Base-by-base conservation (phyloP, 2,329 filamentous ascomycete species). In the Nemania diffusa region DNA sequence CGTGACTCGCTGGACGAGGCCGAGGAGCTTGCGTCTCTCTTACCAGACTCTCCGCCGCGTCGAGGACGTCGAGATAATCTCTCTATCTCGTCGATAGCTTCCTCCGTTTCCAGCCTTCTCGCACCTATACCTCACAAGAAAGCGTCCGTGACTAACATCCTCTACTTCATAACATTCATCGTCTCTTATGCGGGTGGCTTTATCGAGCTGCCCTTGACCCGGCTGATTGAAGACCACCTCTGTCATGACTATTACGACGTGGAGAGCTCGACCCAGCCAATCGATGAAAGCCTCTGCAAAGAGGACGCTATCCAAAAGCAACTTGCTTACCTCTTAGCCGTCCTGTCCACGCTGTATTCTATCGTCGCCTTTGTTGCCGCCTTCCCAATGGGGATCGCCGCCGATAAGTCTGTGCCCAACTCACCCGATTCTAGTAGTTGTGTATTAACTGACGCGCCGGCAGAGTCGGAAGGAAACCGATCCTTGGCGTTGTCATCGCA, bases 211-310 rank as follows among this genome's bases (percentile, higher is more conserved):
- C 79, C 80, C 1, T 55, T 71, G 5, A 75, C 78, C 13, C 77
- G 79, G 20, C 67, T 80, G 20, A 72, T 78, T 29, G 80, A 82
- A 64, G 78, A 82, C 70, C 75, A 79, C 48, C 62, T 81, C 40
- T 82, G 80, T 66, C 78, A 78, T 64, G 58, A 75, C 13, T 76
- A 79, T 62, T 80, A 80, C 64, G 78, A 77, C 57, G 27, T 60
- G 29, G 29, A 55, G 34, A 57, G 27, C 52, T 8, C 27, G n/a
- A 57, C 46, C 22, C 5, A 44, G 13, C 48, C 69, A 4, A 81
- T 83, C 59, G 78, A 81, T 61, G 81, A 78, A 73, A 75, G 72
- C 20, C 65, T 79, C 11, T 78, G 77, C 67, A 82, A 81, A 63
- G 70, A 71, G 13, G 65, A 75, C n/a, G 51, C 67, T 0, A 72